phyloP scores from a whole-genome alignment of 176 grass and related monocot species.

The Oryza nivara region DNA sequence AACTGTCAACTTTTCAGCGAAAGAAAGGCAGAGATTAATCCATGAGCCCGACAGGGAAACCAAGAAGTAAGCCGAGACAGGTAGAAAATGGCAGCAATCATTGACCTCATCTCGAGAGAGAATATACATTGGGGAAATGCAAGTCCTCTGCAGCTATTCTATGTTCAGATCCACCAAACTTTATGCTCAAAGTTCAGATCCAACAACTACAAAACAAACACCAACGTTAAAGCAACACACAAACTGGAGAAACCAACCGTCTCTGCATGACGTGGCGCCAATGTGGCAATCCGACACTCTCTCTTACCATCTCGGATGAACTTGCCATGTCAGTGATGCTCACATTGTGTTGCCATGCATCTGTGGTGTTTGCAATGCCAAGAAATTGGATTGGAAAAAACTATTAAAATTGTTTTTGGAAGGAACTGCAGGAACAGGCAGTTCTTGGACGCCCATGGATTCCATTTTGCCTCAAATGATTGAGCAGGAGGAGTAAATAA shows the following conservation, averaged over 20 bases:
- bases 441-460: slow-evolving; percentile 43
- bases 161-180: slow-evolving; percentile 60
- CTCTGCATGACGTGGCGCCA: neutral
- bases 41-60: slow-evolving; percentile 36
- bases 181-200: slow-evolving; percentile 52
- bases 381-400: neutral
- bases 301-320: neutral
- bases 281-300: neutral
- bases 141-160: slow-evolving; percentile 37
- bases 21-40: neutral
- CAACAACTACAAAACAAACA: slow-evolving; percentile 47
- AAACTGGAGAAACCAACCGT: neutral
- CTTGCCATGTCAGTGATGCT: neutral
- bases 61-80: slow-evolving; percentile 9
- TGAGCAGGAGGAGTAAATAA: slow-evolving; percentile 43
- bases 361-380: neutral
- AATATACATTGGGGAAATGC: slow-evolving; percentile 1
- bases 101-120: slow-evolving; percentile 20
- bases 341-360: neutral
- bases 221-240: slow-evolving; percentile 17
- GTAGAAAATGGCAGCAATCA: slow-evolving; percentile 52
- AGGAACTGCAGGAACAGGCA: neutral
- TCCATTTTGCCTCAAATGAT: slow-evolving; percentile 45
- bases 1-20: neutral
- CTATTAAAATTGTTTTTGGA: no score